Base-by-base conservation (phyloP, 192 early-diverging fungal species). In the Mortierella claussenii region DNA sequence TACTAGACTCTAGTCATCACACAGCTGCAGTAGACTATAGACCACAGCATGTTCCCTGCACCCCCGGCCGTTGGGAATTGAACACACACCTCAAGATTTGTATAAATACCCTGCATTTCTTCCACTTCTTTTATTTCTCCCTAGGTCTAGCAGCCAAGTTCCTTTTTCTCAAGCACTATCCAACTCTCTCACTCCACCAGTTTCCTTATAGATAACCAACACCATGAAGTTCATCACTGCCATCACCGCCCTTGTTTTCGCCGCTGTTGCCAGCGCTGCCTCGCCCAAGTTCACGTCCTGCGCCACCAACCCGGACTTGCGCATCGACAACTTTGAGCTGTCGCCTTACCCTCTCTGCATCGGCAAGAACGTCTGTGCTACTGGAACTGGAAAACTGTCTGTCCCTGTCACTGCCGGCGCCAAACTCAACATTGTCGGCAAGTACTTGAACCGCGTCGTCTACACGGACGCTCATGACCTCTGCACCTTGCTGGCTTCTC, bases 161-260 rank as follows among this genome's bases (percentile, higher is more conserved):
- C 21, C 12, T 23, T n/a, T 63, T 31, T 45, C 33, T 9, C 51
- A 37, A 7, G 36, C 37, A n/a, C 31, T 30, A 47, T 49, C 47
- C 47, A 7, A 31, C 20, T 47, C 51, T 20, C 26, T 27, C 27
- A 11, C 28, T 33, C 40, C 31, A 28, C 3, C 56, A 59, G 18
- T 15, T 21, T 7, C 52, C 30, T 32, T 10, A 2, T 40, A 52
- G 21, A 5, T 5, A 23, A 24, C 34, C 45, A 60, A 9, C 18
- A 52, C 34, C 26, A 71, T 82, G 79, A 86, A 86, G 83, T 76
- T 69, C 66, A 40, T 82, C 47, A 52, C 82, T 59, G 82, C 81
- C 55, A 27, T 84, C 44, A 81, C 79, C 34, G 79, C 85, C 32
- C 37, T 86, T 34, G 70, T 74, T 43, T 58, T 79, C 24, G 56